Evolutionary conservation across 2,329 filamentous ascomycete genomes (phyloP).

Genomic region (Beauveria caledonica): DNA sequence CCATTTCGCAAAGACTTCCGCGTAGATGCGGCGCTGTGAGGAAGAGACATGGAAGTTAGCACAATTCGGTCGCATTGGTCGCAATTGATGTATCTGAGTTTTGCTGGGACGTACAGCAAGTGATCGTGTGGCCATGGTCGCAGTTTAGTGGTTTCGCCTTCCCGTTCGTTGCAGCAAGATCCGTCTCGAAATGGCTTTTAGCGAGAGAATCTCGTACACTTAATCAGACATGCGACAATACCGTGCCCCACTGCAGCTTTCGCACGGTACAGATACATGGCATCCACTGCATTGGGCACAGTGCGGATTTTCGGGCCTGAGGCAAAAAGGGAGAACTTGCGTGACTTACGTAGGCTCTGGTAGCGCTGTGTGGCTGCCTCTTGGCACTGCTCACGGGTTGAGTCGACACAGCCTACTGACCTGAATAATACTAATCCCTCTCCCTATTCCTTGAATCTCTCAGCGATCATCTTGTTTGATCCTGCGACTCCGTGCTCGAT

Average conservation of each 20-base stretch:
- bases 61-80: not conserved
- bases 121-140: constrained; percentile 8
- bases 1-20: constrained; percentile 43
- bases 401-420: constrained; percentile 3
- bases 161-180: not conserved
- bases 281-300: not conserved
- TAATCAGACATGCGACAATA: constrained; percentile 5
- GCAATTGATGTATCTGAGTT: not conserved
- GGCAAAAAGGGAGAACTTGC: constrained; percentile 4
- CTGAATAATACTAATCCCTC: not conserved
- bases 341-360: constrained; percentile 1
- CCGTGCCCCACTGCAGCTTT: not conserved
- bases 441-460: constrained; percentile 7
- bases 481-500: not conserved
- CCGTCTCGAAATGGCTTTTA: not conserved
- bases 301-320: constrained; percentile 1
- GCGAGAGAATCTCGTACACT: constrained; percentile 1
- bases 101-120: not conserved
- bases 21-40: constrained; percentile 28
- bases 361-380: not conserved
- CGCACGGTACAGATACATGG: not conserved
- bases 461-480: constrained; percentile 14
- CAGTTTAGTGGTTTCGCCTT: not conserved
- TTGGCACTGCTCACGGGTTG: constrained; percentile 7
- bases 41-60: not conserved